These are phyloP conservation scores for Nicotiana tomentosiformis DNA, from an alignment of 257 asterid species.

Conservation along the genomic window DNA sequence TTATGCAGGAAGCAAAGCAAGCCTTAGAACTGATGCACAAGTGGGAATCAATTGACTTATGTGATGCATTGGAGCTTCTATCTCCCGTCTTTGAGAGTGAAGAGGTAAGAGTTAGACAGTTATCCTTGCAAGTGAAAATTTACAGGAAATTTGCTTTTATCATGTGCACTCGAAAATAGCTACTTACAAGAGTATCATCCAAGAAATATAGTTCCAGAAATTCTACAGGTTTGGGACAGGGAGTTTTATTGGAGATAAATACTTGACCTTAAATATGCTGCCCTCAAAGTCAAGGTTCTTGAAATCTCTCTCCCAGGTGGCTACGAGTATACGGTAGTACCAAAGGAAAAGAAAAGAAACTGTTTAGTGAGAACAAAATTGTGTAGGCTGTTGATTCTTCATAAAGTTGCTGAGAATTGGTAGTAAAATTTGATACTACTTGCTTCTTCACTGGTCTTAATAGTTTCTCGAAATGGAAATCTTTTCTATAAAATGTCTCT, in stretches of 20 bases:
- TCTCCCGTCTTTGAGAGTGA: constrained; percentile 98
- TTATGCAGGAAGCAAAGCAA: constrained; percentile 91
- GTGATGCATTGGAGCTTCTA: constrained; percentile 94
- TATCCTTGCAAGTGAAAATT: constrained; percentile 11
- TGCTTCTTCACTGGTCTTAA: background rate
- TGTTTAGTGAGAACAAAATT: background rate
- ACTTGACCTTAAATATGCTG: background rate
- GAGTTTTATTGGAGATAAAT: background rate
- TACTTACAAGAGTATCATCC: constrained; percentile 5
- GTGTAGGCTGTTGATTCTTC: background rate
- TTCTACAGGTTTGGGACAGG: constrained; percentile 7
- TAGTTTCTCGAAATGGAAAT: background rate
- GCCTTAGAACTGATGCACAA: constrained; percentile 91
- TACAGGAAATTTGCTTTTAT: background rate
- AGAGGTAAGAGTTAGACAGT: constrained; percentile 53
- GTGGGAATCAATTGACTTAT: constrained; percentile 95
- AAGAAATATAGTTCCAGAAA: constrained; percentile 16
- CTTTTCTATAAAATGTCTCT: background rate
- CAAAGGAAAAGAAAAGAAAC: background rate
- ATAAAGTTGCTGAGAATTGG: background rate
- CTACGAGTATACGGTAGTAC: background rate
- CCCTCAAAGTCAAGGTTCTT: background rate
- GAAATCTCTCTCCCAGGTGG: background rate
- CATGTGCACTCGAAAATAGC: background rate
- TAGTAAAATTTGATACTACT: background rate